phyloP scores from a whole-genome alignment of 129 eudicot genomes.

The Logfia minima region DNA sequence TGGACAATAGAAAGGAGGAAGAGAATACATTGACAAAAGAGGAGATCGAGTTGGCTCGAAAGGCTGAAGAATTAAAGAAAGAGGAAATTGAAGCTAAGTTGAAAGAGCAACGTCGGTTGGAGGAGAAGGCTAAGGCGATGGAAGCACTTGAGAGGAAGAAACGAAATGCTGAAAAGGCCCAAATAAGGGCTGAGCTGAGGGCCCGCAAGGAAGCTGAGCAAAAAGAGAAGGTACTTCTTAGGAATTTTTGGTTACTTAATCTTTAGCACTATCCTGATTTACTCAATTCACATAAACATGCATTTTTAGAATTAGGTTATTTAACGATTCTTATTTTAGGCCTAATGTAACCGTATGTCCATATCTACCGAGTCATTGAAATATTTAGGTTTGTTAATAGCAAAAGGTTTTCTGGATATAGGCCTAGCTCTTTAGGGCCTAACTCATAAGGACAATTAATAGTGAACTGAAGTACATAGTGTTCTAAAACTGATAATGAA shows the following conservation, averaged over 20 bases:
- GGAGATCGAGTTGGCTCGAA: slow-evolving; percentile 56
- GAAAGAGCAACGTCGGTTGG: slow-evolving; percentile 72
- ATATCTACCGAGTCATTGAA: slow-evolving; percentile 5
- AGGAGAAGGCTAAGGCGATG: slow-evolving; percentile 74
- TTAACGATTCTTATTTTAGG: background rate
- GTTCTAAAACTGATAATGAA: background rate
- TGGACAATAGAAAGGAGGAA: slow-evolving; percentile 35
- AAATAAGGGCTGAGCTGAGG: slow-evolving; percentile 66
- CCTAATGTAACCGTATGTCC: slow-evolving; percentile 7
- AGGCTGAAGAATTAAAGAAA: slow-evolving; percentile 53
- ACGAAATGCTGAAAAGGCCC: slow-evolving; percentile 74
- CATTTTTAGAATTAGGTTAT: background rate
- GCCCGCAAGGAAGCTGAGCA: slow-evolving; percentile 79
- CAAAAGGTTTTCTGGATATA: background rate
- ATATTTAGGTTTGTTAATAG: slow-evolving; percentile 2
- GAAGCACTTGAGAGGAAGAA: slow-evolving; percentile 91
- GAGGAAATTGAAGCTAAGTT: slow-evolving; percentile 56
- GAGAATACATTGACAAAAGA: slow-evolving; percentile 38
- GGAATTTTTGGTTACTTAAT: background rate
- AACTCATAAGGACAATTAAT: background rate
- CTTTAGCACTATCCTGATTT: background rate
- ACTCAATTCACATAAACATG: background rate
- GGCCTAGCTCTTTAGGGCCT: background rate
- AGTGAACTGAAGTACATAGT: slow-evolving; percentile 8
- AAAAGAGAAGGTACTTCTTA: slow-evolving; percentile 32